Evolutionary conservation across 352 stramenopile species (phyloP).

Genomic region (Labyrinthula sp.): DNA sequence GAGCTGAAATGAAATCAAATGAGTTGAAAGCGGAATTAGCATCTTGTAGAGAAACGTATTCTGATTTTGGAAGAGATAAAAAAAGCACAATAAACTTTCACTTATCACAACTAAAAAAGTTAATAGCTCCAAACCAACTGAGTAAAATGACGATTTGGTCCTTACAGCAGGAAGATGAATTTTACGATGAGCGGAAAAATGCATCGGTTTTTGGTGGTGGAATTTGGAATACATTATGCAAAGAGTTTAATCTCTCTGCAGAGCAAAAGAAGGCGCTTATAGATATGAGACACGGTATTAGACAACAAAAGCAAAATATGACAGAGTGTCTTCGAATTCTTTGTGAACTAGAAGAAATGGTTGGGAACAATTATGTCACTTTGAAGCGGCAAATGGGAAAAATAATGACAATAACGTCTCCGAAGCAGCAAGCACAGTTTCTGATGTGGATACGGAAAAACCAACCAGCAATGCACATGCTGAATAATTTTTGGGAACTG

Average conservation of each 20-base stretch:
- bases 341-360: conserved; percentile 25
- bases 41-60: conserved; percentile 30
- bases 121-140: conserved; percentile 31
- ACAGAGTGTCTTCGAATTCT: conserved; percentile 27
- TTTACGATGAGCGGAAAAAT: conserved; percentile 33
- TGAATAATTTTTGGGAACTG: conserved; percentile 24
- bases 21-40: conserved; percentile 16
- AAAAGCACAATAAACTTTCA: conserved; percentile 31
- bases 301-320: conserved; percentile 29
- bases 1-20: no score
- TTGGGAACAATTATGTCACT: conserved; percentile 28
- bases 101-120: conserved; percentile 29
- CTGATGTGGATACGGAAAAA: conserved; percentile 30
- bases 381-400: conserved; percentile 30
- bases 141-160: conserved; percentile 34
- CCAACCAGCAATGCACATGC: conserved; percentile 21
- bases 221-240: conserved; percentile 34
- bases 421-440: conserved; percentile 30
- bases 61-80: conserved; percentile 29
- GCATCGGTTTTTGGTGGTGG: conserved; percentile 28
- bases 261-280: conserved; percentile 33
- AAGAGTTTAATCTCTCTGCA: conserved; percentile 24
- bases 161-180: conserved; percentile 33
- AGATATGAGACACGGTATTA: conserved; percentile 19
- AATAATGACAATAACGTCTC: conserved; percentile 28